Base-by-base conservation (phyloP, 805 yeast genomes). In the Hanseniaspora lindneri region DNA sequence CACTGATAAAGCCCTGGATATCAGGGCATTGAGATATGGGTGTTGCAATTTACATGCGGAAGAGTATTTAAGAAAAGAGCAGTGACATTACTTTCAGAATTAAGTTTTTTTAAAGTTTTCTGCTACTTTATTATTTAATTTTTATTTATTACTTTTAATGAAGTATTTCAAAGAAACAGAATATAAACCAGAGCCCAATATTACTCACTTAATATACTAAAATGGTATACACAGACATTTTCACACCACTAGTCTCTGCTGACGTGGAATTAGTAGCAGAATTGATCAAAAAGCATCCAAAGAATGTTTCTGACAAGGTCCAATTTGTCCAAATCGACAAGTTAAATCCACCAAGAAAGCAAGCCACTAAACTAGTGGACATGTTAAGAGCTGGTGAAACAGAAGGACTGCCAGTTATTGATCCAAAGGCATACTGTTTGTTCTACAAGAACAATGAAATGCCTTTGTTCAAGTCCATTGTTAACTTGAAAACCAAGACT, bases 301-400 rank as follows among this genome's bases (percentile, higher is more conserved):
- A 44, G 27, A 44, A 44, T 30, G 42, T 36, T 17, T 28, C 33
- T 8, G 58, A 66, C 16, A 75, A 71, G 42, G 75, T 79, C 47
- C 83, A 78, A 61, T 80, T 80, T 61, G 70, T 74, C 44, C 83
- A 76, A 61, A 65, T 79, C 52, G 88, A 81, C 60, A 72, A 78
- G 61, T 56, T 74, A 41, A 94, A 83, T 60, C 94, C 94, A 29
- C 88, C 94, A 52, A 83, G 83, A 72, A 67, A 73, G 56, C 77
- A 73, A 53, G 79, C 83, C 80, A 58, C 76, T 53, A 74, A 71
- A 57, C 83, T 71, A 64, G 67, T 83, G 54, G 80, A 77, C 52
- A 79, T 83, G 49, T 86, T 81, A 66, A 76, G 73, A 56, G 65
- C 69, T 39, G 79, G 78, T 29, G 63, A 62, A 19, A 56, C 65